Evolutionary conservation across 352 stramenopile genomes (phyloP), one percentile per base, ranked within the genome.

Genomic region (Sclerospora graminicola): DNA sequence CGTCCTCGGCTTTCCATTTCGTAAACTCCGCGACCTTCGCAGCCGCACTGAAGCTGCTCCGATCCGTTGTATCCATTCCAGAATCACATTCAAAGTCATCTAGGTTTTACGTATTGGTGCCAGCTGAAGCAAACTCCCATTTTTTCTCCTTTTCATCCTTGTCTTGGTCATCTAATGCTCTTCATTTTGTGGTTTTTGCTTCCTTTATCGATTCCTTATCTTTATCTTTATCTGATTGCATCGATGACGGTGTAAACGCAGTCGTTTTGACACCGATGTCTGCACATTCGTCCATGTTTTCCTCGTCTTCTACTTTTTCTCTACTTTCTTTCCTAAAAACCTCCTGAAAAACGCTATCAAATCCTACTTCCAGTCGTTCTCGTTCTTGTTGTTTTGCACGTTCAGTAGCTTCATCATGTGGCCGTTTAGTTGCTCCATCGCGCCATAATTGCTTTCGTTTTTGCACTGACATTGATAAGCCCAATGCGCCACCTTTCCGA

Each of bases 1-100:
- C 51, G 13, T 77, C 56, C 32, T 81, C 72, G 4, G 69, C 57
- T 43, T 89, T 89, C 60, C 64, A 89, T 1, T 59, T 59, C 26
- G 63, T 58, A 47, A 87, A 84, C 19, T 63, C 56, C 14, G 45
- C 51, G 7, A 38, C 35, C 16, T 63, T 62, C 13, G 34, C 35
- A 37, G 18, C 46, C 13, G 13, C 31, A 31, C 5, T 35, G 28
- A 41, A 28, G 4, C 1, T 26, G 36, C 18, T 21, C 14, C 30
- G 31, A 15, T n/a, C 8, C n/a, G 14, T 7, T 2, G 16, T 20
- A 11, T 29, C 44, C 5, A 20, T 26, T 9, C 48, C 37, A 41
- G 26, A 27, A 29, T 33, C 24, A 31, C 33, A 21, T 5, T 75
- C 62, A 44, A 80, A 80, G 19, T 69, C 68, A 27, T 72, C 56